Conservation (phyloP, 2,329 filamentous ascomycete species). For the Talaromyces sp. region DNA sequence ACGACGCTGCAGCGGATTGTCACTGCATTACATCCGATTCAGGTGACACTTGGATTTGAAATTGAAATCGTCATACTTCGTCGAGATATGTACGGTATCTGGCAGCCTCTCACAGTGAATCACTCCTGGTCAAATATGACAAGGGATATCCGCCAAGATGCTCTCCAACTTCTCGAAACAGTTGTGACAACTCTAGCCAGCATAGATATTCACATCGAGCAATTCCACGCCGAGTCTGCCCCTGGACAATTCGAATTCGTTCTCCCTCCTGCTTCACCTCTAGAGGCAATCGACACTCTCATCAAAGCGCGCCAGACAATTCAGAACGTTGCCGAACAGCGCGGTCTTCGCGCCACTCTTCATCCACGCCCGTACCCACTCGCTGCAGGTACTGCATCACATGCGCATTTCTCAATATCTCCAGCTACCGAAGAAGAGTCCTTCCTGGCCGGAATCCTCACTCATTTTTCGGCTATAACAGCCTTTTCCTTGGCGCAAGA, state of each 20-base stretch:
- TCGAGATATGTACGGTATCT: conserved; percentile 32
- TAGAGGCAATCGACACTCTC: conserved; percentile 66
- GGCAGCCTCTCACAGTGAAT: conserved; percentile 51
- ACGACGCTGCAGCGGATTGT: conserved; percentile 55
- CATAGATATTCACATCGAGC: conserved; percentile 62
- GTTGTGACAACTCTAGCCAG: conserved; percentile 57
- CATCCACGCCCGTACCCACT: conserved; percentile 63
- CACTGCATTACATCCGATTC: conserved; percentile 48
- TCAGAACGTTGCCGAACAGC: conserved; percentile 55
- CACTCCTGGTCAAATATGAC: conserved; percentile 68
- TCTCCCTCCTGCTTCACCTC: conserved; percentile 56
- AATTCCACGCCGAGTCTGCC: conserved; percentile 69
- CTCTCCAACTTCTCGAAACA: conserved; percentile 56
- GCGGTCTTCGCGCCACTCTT: conserved; percentile 63
- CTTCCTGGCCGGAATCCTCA: conserved; percentile 69
- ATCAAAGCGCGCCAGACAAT: conserved; percentile 68
- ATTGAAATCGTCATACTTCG: conserved; percentile 71
- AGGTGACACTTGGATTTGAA: conserved; percentile 70
- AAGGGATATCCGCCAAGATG: conserved; percentile 53
- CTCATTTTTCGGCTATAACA: conserved; percentile 59
- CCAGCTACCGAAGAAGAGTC: conserved; percentile 47
- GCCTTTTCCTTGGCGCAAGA: conserved; percentile 65
- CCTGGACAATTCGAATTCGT: conserved; percentile 74
- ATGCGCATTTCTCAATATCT: conserved; percentile 62
- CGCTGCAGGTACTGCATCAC: conserved; percentile 60